Evolutionary conservation across 2,329 filamentous ascomycete genomes (phyloP).

Genomic region (Rhynchosporium secalis): DNA sequence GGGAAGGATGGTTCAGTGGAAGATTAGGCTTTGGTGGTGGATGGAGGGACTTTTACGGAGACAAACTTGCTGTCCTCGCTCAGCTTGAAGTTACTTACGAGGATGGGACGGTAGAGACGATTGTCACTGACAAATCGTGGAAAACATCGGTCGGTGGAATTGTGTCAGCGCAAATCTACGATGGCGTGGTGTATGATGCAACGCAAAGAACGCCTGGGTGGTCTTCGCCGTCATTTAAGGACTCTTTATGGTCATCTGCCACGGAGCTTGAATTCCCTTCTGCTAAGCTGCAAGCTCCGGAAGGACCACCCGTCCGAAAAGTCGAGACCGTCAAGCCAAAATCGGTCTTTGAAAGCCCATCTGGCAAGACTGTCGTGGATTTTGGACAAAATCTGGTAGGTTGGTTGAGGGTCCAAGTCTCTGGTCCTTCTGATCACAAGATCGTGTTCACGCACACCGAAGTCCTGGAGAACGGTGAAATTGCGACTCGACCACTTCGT

Average conservation of each 20-base stretch:
- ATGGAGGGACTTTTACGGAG: slow-evolving; percentile 42
- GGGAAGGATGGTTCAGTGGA: slow-evolving; percentile 52
- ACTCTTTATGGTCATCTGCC: slow-evolving; percentile 34
- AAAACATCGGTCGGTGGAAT: slow-evolving; percentile 32
- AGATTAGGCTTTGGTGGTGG: slow-evolving; percentile 41
- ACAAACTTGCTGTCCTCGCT: slow-evolving; percentile 43
- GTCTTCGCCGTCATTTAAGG: slow-evolving; percentile 32
- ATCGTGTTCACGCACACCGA: slow-evolving; percentile 48
- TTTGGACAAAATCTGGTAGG: slow-evolving; percentile 62
- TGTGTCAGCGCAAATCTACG: slow-evolving; percentile 41
- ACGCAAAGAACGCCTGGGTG: slow-evolving; percentile 37
- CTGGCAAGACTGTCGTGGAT: slow-evolving; percentile 51
- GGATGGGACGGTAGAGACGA: slow-evolving; percentile 20
- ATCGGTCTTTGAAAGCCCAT: slow-evolving; percentile 40
- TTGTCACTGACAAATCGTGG: slow-evolving; percentile 45
- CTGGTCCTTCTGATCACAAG: slow-evolving; percentile 42
- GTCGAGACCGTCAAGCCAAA: slow-evolving; percentile 36
- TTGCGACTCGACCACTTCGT: slow-evolving; percentile 45
- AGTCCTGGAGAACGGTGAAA: slow-evolving; percentile 47
- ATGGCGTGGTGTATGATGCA: slow-evolving; percentile 48
- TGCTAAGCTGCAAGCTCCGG: slow-evolving; percentile 42
- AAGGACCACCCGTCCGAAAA: slow-evolving; percentile 48
- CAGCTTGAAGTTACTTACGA: slow-evolving; percentile 41
- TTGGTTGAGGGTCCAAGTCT: slow-evolving; percentile 44
- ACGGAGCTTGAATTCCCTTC: slow-evolving; percentile 39